A percentile compares a stretch with the other conserved stretches of the same genome.
Conservation (phyloP, 2,329 filamentous ascomycete genomes). For the Alternaria alternata region DNA sequence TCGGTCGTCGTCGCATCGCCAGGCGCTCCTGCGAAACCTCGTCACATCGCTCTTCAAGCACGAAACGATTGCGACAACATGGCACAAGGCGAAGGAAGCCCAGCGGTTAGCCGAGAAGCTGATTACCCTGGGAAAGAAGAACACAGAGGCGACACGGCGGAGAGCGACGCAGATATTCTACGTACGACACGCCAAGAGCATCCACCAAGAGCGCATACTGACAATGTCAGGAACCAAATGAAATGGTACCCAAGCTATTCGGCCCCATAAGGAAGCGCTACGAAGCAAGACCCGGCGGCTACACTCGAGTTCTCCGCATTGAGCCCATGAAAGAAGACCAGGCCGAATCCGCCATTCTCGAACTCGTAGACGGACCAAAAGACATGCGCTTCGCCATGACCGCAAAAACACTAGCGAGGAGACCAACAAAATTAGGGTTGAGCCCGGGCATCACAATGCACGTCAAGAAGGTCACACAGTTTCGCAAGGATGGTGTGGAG, state of each 20-base stretch:
- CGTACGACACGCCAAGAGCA: conserved; percentile 65
- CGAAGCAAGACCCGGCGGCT: conserved; percentile 80
- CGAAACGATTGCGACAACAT: conserved; percentile 94
- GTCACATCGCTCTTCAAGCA: conserved; percentile 93
- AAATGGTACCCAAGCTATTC: conserved; percentile 86
- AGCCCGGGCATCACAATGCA: conserved; percentile 80
- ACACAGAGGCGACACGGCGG: conserved; percentile 81
- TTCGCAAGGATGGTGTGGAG: conserved; percentile 70
- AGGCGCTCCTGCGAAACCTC: conserved; percentile 92
- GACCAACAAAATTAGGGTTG: conserved; percentile 63
- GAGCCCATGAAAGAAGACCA: conserved; percentile 90
- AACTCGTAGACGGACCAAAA: conserved; percentile 91
- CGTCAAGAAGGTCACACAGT: conserved; percentile 82
- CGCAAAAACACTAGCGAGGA: conserved; percentile 78
- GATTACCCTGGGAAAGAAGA: conserved; percentile 91
- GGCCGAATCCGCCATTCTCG: conserved; percentile 87
- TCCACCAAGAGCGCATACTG: conserved; percentile 23
- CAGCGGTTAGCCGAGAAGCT: conserved; percentile 93
- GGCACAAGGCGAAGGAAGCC: conserved; percentile 95
- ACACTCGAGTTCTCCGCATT: conserved; percentile 92
- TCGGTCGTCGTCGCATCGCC: conserved; percentile 84
- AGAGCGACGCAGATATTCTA: conserved; percentile 84
- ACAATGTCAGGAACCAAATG: conserved; percentile 67
- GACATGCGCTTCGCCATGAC: conserved; percentile 97
- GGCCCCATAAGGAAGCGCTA: conserved; percentile 83